Evolutionary conservation across 768 basidiomycete species (phyloP).

Genomic region (Agaricus sinodeliciosus): DNA sequence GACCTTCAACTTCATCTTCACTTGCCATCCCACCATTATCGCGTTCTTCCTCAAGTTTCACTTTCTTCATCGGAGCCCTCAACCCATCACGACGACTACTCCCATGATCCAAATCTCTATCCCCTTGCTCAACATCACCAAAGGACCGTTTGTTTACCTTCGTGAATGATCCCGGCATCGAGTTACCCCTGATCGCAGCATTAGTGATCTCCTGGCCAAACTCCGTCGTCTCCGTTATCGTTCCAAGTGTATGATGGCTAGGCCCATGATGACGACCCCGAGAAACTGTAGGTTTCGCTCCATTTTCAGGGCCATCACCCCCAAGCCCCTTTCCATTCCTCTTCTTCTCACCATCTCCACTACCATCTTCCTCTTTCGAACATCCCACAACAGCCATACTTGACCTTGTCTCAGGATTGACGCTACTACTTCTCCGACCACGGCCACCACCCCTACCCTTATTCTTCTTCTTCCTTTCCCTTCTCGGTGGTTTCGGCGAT

Average conservation of each 20-base stretch:
- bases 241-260: constrained; percentile 3
- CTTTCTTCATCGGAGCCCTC: constrained; percentile 2
- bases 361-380: not conserved
- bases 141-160: constrained; percentile 3
- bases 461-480: constrained; percentile 29
- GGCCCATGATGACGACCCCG: not conserved
- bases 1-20: constrained; percentile 7
- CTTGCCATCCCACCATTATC: not conserved
- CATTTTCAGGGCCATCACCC: constrained; percentile 23
- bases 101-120: not conserved
- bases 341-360: not conserved
- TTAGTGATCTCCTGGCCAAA: constrained; percentile 42
- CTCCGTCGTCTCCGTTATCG: constrained; percentile 17
- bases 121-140: constrained; percentile 4
- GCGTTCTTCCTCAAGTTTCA: not conserved
- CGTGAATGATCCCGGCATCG: not conserved
- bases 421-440: constrained; percentile 14
- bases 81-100: not conserved
- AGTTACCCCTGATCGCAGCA: constrained; percentile 9
- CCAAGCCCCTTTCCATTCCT: not conserved
- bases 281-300: constrained; percentile 2
- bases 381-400: too few relatives aligned
- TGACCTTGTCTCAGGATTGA: too few relatives aligned
- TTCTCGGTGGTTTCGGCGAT: constrained; percentile 42
- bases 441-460: constrained; percentile 15